Evolutionary conservation across 108 stramenopile species (phyloP).

Genomic region (Mediolabrus comicus): DNA sequence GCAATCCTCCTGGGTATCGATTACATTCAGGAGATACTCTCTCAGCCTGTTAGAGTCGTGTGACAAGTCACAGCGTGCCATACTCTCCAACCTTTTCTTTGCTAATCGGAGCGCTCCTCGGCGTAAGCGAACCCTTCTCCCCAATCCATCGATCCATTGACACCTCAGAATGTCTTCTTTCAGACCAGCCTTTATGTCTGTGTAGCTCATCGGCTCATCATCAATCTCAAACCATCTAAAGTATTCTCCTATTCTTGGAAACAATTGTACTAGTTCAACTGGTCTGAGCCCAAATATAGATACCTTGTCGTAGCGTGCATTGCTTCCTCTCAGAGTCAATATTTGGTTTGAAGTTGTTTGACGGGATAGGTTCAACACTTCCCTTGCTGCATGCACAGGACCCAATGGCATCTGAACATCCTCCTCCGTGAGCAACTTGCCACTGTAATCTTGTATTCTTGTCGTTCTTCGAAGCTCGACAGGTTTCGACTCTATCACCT

Average conservation of each 20-base stretch:
- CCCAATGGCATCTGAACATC: too few species aligned
- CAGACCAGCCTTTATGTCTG: neutral
- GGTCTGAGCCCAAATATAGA: slow-evolving; percentile 8
- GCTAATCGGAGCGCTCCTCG: neutral
- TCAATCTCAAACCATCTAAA: slow-evolving; percentile 17
- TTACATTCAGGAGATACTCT: neutral
- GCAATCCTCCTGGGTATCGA: neutral
- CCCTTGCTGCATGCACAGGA: too few species aligned
- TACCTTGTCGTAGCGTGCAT: slow-evolving; percentile 1
- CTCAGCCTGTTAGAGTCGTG: neutral
- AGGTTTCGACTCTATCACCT: neutral
- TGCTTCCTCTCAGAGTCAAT: neutral
- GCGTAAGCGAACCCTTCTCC: neutral
- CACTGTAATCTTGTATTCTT: neutral
- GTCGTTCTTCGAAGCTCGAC: slow-evolving; percentile 3
- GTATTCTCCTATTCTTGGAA: slow-evolving; percentile 1
- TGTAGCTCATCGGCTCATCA: neutral
- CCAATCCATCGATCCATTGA: slow-evolving; percentile 3
- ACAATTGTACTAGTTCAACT: slow-evolving; percentile 8
- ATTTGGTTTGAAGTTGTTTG: neutral
- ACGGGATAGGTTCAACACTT: neutral
- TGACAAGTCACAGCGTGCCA: neutral
- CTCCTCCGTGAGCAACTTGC: neutral
- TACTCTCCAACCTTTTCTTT: neutral
- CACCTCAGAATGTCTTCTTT: neutral